Evolutionary conservation across 495 filamentous ascomycete species (phyloP), one percentile per base, ranked within the genome.

Genomic region (Aspergillus bridgeri): DNA sequence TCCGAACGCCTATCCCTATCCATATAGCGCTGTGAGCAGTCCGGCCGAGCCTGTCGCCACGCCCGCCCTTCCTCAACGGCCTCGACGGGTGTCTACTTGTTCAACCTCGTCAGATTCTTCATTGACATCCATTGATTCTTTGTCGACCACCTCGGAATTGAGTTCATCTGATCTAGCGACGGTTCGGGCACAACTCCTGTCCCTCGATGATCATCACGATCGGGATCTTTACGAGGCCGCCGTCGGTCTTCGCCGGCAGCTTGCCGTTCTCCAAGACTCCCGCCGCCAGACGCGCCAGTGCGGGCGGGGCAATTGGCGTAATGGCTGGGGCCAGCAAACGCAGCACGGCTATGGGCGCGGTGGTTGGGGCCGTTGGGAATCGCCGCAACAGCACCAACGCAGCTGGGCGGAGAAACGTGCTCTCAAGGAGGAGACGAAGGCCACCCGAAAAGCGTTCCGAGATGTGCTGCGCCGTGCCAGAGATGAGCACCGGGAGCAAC

Each of bases 81-180:
- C 68, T 20, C 72, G 75, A 2, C 64, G 76, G n/a, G 53, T 45
- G 17, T 79, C 76, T 0, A 54, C 65, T n/a, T 61, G 52, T 48
- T 79, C 76, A 2, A 57, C 53, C 13, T 66, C 73, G 8, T 77
- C 76, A n/a, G 68, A 71, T 7, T 67, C 68, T 5, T 77, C 76
- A 0, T 59, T 77, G 7, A 71, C 70, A 50, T 79, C 76, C 2
- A 72, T 79, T 45, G 71, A 77, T 38, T 71, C 75, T 18, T 50
- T 77, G 7, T 75, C 72, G 18, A 75, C 75, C 13, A 72, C 71
- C 3, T 77, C 75, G 7, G 75, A 77, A 9, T 67, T 79, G 24
- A 66, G 62, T 51, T 63, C 71, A 9, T 72, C 74, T 5, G 76
- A 79, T 51, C 70, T 77, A 21, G 70, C 73, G 42, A 71, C 68